Conservation (phyloP, 495 filamentous ascomycete species). For the Aspergillus sclerotioniger region DNA sequence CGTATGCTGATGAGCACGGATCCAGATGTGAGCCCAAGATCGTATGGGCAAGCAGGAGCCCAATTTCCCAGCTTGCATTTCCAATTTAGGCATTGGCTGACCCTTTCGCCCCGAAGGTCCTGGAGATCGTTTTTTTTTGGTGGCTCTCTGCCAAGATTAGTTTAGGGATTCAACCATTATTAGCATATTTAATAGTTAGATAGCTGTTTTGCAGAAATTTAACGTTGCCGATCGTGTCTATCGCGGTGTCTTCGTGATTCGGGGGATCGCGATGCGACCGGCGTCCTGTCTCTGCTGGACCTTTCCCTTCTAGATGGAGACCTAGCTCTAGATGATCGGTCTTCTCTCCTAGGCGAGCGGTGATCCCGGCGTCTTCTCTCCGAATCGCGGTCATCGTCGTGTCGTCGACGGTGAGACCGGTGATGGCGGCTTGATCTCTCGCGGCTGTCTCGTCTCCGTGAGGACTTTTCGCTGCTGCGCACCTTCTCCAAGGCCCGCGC, state of each 20-base stretch:
- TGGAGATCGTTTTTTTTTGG: not conserved
- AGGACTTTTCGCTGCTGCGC: slow-evolving; percentile 41
- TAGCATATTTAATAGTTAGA: slow-evolving; percentile 13
- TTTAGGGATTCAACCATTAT: slow-evolving; percentile 2
- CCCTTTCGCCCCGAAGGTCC: not conserved
- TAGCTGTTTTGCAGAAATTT: slow-evolving; percentile 11
- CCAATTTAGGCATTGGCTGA: not conserved
- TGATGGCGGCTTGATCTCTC: slow-evolving; percentile 51
- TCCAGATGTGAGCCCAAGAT: not conserved
- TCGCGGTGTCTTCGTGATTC: slow-evolving; percentile 33
- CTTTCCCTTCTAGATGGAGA: slow-evolving; percentile 22
- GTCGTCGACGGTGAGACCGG: slow-evolving; percentile 39
- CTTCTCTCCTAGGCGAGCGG: slow-evolving; percentile 29
- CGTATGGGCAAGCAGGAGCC: not conserved
- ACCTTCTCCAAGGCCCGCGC: slow-evolving; percentile 62
- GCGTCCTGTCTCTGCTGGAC: slow-evolving; percentile 26
- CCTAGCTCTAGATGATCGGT: slow-evolving; percentile 21
- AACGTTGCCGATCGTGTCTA: slow-evolving; percentile 34
- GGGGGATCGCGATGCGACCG: slow-evolving; percentile 36
- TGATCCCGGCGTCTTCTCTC: slow-evolving; percentile 31
- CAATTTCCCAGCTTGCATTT: not conserved
- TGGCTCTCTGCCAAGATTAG: not conserved
- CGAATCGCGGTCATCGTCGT: slow-evolving; percentile 34
- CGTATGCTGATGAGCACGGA: not conserved
- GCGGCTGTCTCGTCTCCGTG: slow-evolving; percentile 35